Evolutionary conservation across 2,329 filamentous ascomycete genomes (phyloP), one percentile per base, ranked within the genome.

Genomic region (Rhinocladiella mackenziei): DNA sequence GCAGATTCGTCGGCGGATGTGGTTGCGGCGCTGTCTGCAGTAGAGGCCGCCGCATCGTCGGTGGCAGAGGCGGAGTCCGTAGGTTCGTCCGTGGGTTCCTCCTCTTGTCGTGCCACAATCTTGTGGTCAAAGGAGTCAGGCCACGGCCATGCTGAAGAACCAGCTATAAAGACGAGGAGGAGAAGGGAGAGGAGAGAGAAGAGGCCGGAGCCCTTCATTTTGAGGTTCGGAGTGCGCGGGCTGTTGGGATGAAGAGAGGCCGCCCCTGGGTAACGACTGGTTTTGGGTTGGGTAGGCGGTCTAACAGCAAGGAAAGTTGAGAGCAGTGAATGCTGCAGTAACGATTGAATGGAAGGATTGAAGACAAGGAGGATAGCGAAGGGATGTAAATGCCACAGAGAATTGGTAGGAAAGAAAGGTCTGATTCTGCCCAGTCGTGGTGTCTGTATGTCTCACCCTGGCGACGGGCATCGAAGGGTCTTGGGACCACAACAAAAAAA

Each of bases 121-220:
- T 49, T 39, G 19, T 35, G 19, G 32, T 51, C 41, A 26, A 53
- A 53, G n/a, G 51, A 50, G 17, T n/a, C 29, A 4, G 58, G 59
- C 60, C 61, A 62, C 46, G 61, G 58, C 60, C 58, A 62, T 25
- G 60, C 60, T 40, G 55, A 49, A 13, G 58, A 53, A 15, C 56
- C 31, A 8, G 59, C 50, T 25, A 37, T 50, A 37, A 58, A 52
- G 43, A 60, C 43, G 39, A 61, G 52, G 29, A 61, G 23, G 17
- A 55, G 29, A 22, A 46, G 35, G 14, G 50, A 51, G 28, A 54
- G 20, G 18, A 44, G 23, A 17, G 49, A 43, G 39, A 55, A 43
- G 39, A 49, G 47, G 50, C 53, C 47, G 33, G 45, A 38, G 50
- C 39, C 48, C 36, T 45, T 53, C 53, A 55, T 55, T 13, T 33